Conservation (phyloP, 345 rosid species). For the rapeseed (Brassica napus) region Da-Ae NC_063441.1:19624501-19625000, state of each 20-base stretch:
- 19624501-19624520: slow-evolving; percentile 2
- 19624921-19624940: slow-evolving; percentile 41
- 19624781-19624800: neutral
- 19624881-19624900: slow-evolving; percentile 48
- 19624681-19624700: neutral
- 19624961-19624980: slow-evolving; percentile 80
- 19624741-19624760: neutral
- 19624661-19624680: neutral
- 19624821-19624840: neutral
- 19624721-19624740: neutral
- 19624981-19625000: slow-evolving; percentile 74
- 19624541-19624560: slow-evolving; percentile 55
- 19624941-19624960: slow-evolving; percentile 80
- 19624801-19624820: slow-evolving; percentile 16
- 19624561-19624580: slow-evolving; percentile 53
- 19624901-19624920: slow-evolving; percentile 48
- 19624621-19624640: neutral
- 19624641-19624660: neutral
- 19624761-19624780: neutral
- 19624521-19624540: slow-evolving; percentile 22
- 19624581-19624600: slow-evolving; percentile 43
- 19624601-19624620: neutral
- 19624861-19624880: neutral
- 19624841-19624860: slow-evolving; percentile 14
- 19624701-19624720: neutral